These are phyloP conservation scores for Saussurea involucrata DNA, from an alignment of 129 eudicot genomes.

Conservation along the genomic window DNA sequence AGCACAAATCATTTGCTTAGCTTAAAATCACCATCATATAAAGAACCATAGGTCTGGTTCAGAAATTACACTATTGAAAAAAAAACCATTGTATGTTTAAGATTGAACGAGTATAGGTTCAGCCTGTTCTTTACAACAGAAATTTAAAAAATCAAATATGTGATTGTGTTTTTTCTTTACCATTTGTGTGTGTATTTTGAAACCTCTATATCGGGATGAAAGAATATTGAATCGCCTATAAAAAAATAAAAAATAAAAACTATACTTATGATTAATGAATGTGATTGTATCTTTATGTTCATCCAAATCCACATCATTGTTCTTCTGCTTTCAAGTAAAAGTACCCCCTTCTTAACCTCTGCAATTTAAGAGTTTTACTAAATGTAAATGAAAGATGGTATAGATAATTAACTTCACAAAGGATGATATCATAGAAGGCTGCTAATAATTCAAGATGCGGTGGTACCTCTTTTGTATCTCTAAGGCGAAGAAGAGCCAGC, in stretches of 20 bases:
- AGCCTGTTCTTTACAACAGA: conserved; percentile 6
- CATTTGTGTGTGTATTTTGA: conserved; percentile 22
- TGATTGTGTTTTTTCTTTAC: conserved; percentile 10
- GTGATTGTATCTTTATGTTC: conserved; percentile 19
- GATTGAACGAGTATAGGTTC: neutral
- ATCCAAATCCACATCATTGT: conserved; percentile 53
- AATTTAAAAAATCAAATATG: neutral
- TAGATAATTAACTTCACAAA: too few species aligned
- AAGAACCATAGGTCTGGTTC: neutral
- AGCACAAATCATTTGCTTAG: neutral
- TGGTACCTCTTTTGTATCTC: conserved; percentile 85
- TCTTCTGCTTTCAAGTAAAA: conserved; percentile 69
- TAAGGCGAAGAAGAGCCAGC: conserved; percentile 72
- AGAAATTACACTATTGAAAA: neutral
- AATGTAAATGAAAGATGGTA: too few species aligned
- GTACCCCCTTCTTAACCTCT: conserved; percentile 75
- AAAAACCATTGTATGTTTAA: neutral
- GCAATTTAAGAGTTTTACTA: conserved; percentile 15
- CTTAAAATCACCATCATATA: neutral
- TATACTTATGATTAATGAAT: conserved; percentile 32
- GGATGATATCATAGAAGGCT: neutral
- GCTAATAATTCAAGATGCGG: neutral
- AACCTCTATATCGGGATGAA: conserved; percentile 40
- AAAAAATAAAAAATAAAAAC: conserved; percentile 24
- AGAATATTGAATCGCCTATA: conserved; percentile 47